These are phyloP conservation scores for Vaccinium darrowii DNA, from an alignment of 148 eudicot species.

Conservation along the genomic window DNA sequence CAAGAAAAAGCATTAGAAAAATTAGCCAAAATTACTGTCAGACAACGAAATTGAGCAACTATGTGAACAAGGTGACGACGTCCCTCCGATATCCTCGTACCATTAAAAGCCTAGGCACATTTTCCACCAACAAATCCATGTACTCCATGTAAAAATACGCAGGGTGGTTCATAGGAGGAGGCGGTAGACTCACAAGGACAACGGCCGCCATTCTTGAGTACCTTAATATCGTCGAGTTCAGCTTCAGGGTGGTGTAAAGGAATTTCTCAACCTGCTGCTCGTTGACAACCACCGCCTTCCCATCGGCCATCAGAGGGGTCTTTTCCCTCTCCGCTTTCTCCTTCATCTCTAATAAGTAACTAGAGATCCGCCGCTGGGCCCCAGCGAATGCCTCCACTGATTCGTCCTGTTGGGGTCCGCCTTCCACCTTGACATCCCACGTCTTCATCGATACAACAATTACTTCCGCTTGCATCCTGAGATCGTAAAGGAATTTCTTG, in stretches of 20 bases:
- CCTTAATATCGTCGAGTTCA: slow-evolving; percentile 72
- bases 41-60: slow-evolving; percentile 19
- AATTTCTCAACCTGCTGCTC: slow-evolving; percentile 96
- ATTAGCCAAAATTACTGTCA: neutral
- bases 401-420: slow-evolving; percentile 63
- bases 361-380: slow-evolving; percentile 67
- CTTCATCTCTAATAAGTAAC: slow-evolving; percentile 60
- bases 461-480: slow-evolving; percentile 95
- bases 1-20: neutral
- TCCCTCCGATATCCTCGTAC: slow-evolving; percentile 92
- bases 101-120: slow-evolving; percentile 88
- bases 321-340: slow-evolving; percentile 56
- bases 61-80: slow-evolving; percentile 93
- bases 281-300: slow-evolving; percentile 66
- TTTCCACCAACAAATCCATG: slow-evolving; percentile 94
- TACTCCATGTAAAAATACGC: slow-evolving; percentile 92
- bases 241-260: slow-evolving; percentile 79
- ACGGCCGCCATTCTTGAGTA: slow-evolving; percentile 98
- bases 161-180: slow-evolving; percentile 87
- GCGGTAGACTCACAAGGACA: slow-evolving; percentile 89
- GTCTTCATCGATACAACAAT: slow-evolving; percentile 85
- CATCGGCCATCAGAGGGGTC: slow-evolving; percentile 69
- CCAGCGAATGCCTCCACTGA: slow-evolving; percentile 72
- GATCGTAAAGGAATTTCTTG: slow-evolving; percentile 89
- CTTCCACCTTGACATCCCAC: slow-evolving; percentile 73